phyloP scores from a whole-genome alignment of 208 protist genomes.

The Acanthamoeba sp. region DNA sequence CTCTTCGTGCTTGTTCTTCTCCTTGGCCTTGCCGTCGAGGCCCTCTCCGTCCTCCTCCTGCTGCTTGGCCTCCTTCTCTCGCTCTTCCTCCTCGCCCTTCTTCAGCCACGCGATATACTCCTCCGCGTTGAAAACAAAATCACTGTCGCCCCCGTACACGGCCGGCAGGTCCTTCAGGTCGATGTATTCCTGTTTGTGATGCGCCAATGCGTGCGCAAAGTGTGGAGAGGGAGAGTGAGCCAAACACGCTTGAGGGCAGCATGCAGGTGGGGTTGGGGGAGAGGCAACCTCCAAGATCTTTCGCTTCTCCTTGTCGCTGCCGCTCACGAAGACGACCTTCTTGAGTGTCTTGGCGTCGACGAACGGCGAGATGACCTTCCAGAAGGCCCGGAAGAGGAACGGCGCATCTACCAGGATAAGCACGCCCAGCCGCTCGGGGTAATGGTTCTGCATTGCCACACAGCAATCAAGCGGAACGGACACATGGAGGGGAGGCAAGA shows the following conservation, averaged over 20 bases:
- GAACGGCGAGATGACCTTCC: constrained; percentile 75
- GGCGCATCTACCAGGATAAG: constrained; percentile 44
- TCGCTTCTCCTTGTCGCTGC: constrained; percentile 60
- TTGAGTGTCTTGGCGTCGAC: constrained; percentile 69
- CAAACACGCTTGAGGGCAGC: neutral
- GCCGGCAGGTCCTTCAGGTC: constrained; percentile 42
- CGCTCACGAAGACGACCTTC: constrained; percentile 72
- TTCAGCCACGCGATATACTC: constrained; percentile 54
- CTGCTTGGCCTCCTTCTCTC: neutral
- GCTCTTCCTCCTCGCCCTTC: constrained; percentile 55
- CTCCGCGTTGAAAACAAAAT: constrained; percentile 46
- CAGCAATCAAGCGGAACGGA: too few species aligned
- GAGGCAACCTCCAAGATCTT: neutral
- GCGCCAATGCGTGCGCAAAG: neutral
- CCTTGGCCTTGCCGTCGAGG: neutral
- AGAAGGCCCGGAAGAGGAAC: constrained; percentile 73
- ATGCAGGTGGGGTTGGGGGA: too few species aligned
- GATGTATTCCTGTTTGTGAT: neutral
- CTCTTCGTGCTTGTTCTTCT: too few species aligned
- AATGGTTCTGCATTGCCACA: constrained; percentile 19
- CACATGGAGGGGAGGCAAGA: too few species aligned
- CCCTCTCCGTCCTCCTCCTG: neutral
- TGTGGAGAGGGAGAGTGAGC: neutral
- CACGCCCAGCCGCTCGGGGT: constrained; percentile 71
- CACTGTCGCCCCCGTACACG: constrained; percentile 44